Base-by-base conservation (phyloP, 331 rosid species). In the Telfairia occidentalis region DNA sequence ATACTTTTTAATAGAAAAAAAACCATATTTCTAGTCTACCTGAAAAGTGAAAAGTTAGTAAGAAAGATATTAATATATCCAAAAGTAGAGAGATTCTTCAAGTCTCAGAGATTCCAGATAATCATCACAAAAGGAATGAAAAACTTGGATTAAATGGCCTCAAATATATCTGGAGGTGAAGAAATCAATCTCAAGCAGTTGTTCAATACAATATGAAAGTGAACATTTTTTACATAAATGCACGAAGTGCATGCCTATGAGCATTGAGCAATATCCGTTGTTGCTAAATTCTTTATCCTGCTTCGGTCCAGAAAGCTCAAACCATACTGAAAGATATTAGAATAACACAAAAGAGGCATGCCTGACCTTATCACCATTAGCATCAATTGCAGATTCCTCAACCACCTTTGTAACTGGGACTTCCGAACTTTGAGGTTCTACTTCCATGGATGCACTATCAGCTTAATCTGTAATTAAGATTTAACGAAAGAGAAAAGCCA, bases 381-480 rank as follows among this genome's bases (percentile, higher is more conserved):
- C 82, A 48, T 84, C 83, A 28, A 18, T 72, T 52, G 57, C 91
- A 45, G 75, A 84, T 38, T 76, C 87, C 77, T 84, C 86, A 37
- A 67, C 87, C 50, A 78, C 83, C 83, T 86, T 86, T 42, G 85
- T 80, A 65, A 76, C 85, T 4, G 88, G 61, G 82, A 74, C 81
- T 83, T 87, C 96, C 55, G 83, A 78, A 78, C 78, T 77, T 52
- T 81, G 84, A 75, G 74, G 76, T 55, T 87, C 76, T 67, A 82
- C 97, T 71, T 83, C 98, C 98, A 95, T 95, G 67, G 21, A 61
- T 64, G 54, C 53, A 55, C 78, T 66, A 64, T 50, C 5, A 29
- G 29, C 60, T 85, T 73, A 53, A 21, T 24, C 69, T 78, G 63
- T 40, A 87, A 77, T 74, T 55, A 49, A 58, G 35, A 4, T 37